Conservation (phyloP, 1,284 basidiomycete genomes). For the Heliocybe sulcata region DNA sequence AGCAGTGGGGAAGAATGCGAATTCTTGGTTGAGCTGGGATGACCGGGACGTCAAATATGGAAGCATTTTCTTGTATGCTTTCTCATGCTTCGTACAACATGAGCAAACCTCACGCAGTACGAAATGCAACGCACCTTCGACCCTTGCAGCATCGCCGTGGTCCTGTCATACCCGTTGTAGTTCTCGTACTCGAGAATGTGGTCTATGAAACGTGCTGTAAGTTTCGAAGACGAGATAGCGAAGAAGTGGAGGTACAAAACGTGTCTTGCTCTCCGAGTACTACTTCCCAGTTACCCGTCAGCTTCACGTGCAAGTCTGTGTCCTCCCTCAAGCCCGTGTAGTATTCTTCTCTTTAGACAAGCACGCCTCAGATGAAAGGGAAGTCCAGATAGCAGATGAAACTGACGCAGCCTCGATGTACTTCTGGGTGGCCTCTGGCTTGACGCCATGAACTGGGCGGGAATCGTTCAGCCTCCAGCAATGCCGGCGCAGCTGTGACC, state of each 20-base stretch:
- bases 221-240: not conserved
- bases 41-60: constrained; percentile 67
- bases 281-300: constrained; percentile 90
- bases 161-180: constrained; percentile 78
- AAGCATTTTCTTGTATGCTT: constrained; percentile 60
- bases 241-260: constrained; percentile 41
- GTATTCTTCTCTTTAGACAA: constrained; percentile 58
- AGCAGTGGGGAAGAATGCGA: constrained; percentile 87
- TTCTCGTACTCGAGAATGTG: constrained; percentile 90
- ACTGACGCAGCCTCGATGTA: constrained; percentile 85
- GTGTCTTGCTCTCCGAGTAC: constrained; percentile 83
- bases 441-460: constrained; percentile 80
- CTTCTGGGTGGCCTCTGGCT: constrained; percentile 69
- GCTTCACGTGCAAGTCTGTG: constrained; percentile 69
- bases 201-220: constrained; percentile 26
- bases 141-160: constrained; percentile 47
- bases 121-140: constrained; percentile 29
- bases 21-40: constrained; percentile 84
- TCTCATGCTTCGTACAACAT: constrained; percentile 39
- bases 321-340: constrained; percentile 75
- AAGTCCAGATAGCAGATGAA: constrained; percentile 7
- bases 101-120: not conserved
- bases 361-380: not conserved
- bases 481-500: constrained; percentile 3
- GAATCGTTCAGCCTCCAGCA: constrained; percentile 1